phyloP scores from a whole-genome alignment of 2,329 filamentous ascomycete genomes.

The Blastomyces gilchristii region DNA sequence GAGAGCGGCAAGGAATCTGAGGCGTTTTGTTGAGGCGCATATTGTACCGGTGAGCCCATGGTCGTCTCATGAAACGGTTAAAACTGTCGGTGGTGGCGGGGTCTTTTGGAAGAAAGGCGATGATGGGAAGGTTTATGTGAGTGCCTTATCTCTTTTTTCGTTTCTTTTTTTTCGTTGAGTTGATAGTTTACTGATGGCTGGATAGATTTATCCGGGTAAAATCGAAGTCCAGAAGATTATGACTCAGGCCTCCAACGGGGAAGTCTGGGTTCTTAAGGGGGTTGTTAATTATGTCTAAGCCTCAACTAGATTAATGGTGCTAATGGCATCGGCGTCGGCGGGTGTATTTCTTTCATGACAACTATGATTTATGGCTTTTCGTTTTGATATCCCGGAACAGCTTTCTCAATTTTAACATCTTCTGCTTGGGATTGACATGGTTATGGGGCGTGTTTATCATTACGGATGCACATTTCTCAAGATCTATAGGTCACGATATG shows the following conservation, averaged over 20 bases:
- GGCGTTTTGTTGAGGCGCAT: conserved; percentile 76
- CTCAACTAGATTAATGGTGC: background rate
- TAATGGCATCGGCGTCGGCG: background rate
- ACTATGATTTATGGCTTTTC: background rate
- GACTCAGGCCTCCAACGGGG: conserved; percentile 72
- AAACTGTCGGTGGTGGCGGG: conserved; percentile 57
- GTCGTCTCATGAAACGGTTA: conserved; percentile 28
- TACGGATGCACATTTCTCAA: background rate
- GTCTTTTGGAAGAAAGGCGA: conserved; percentile 70
- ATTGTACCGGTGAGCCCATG: conserved; percentile 47
- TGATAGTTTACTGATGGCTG: conserved; percentile 10
- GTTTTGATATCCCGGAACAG: background rate
- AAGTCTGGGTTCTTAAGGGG: conserved; percentile 67
- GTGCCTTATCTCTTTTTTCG: conserved; percentile 22
- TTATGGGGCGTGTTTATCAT: background rate
- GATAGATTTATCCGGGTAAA: conserved; percentile 55
- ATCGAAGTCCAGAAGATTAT: conserved; percentile 67
- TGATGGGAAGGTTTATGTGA: conserved; percentile 54
- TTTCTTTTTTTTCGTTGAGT: background rate
- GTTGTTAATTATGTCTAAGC: conserved; percentile 44
- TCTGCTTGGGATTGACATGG: background rate
- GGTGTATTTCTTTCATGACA: background rate
- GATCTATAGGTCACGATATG: background rate
- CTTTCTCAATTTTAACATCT: background rate
- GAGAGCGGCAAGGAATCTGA: conserved; percentile 65